Conservation (phyloP, 306 rosid genomes). For the Rosa chinensis region DNA sequence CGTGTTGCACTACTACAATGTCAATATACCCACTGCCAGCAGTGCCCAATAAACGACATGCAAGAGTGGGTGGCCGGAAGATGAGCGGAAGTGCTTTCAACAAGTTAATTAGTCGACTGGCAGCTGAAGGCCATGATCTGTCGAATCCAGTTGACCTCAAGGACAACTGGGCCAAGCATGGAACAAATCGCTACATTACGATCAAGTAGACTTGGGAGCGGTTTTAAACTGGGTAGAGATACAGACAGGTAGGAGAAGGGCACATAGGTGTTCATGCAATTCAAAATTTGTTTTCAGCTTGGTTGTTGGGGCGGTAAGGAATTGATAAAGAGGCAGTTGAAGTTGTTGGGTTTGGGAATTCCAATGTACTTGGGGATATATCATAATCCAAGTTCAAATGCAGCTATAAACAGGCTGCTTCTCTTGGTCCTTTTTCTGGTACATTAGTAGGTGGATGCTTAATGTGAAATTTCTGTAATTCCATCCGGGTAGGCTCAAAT, state of each 20-base stretch:
- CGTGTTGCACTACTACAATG: constrained; percentile 89
- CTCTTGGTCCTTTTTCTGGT: not conserved
- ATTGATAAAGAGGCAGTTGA: not conserved
- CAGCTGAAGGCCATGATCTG: constrained; percentile 95
- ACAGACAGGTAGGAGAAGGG: constrained; percentile 16
- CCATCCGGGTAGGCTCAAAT: not conserved
- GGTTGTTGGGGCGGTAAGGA: not conserved
- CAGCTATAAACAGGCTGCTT: not conserved
- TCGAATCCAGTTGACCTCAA: constrained; percentile 89
- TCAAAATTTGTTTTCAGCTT: not conserved
- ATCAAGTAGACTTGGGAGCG: constrained; percentile 54
- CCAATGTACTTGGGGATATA: not conserved
- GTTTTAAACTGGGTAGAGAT: not conserved
- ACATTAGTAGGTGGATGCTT: not conserved
- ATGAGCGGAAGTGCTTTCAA: constrained; percentile 99
- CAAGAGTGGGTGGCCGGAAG: constrained; percentile 91
- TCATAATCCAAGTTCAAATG: not conserved
- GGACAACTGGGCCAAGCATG: constrained; percentile 97
- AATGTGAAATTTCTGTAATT: not conserved
- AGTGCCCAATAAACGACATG: constrained; percentile 95
- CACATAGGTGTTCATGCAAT: constrained; percentile 9
- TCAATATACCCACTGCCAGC: constrained; percentile 95
- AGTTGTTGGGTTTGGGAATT: not conserved
- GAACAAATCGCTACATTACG: constrained; percentile 97
- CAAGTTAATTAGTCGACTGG: constrained; percentile 88